Evolutionary conservation across 2,329 filamentous ascomycete species (phyloP).

Genomic region (Fusarium sp.): DNA sequence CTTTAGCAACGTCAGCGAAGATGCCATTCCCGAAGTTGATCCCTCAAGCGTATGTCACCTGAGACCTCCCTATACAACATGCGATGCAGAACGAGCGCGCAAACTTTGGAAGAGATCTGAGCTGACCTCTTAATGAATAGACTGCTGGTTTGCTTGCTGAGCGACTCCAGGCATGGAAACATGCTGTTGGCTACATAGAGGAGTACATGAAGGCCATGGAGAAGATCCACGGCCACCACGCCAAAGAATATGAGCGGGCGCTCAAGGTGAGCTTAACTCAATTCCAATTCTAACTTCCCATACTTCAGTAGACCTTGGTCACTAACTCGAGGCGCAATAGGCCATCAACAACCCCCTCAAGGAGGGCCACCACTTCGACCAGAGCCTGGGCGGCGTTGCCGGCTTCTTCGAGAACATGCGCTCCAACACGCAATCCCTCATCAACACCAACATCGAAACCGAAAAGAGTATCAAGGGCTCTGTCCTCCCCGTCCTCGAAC

Average conservation of each 20-base stretch:
- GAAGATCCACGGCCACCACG: slow-evolving; percentile 83
- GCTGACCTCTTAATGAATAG: slow-evolving; percentile 50
- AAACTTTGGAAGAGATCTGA: not conserved
- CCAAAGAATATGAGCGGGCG: slow-evolving; percentile 95
- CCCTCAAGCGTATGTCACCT: slow-evolving; percentile 61
- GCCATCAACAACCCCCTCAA: slow-evolving; percentile 85
- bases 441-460: slow-evolving; percentile 89
- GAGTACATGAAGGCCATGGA: slow-evolving; percentile 88
- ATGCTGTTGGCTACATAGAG: slow-evolving; percentile 89
- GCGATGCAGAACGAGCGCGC: not conserved
- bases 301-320: not conserved
- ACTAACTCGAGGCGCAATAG: slow-evolving; percentile 52
- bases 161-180: slow-evolving; percentile 94
- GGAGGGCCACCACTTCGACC: slow-evolving; percentile 93
- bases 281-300: not conserved
- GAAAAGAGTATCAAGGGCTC: slow-evolving; percentile 88
- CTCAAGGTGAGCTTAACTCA: slow-evolving; percentile 69
- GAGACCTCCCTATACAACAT: not conserved
- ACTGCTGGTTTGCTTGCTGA: slow-evolving; percentile 85
- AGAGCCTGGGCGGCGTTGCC: slow-evolving; percentile 84
- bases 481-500: slow-evolving; percentile 87
- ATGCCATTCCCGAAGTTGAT: slow-evolving; percentile 66
- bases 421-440: slow-evolving; percentile 88
- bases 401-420: slow-evolving; percentile 95
- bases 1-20: slow-evolving; percentile 60